Conservation (phyloP, 83 land plant species). For the Diphasiastrum complanatum region DNA sequence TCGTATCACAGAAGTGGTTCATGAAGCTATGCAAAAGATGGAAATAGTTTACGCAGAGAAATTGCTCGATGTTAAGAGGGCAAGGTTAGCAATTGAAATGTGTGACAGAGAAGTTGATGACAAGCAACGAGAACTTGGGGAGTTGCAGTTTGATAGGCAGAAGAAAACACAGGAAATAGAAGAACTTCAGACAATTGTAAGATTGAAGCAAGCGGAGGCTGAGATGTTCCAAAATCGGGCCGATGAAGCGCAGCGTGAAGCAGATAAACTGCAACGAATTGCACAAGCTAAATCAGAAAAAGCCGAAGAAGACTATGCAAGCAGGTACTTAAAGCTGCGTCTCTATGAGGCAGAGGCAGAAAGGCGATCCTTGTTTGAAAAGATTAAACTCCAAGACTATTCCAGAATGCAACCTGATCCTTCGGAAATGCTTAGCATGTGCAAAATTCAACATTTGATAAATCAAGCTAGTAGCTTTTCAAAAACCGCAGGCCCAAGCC, state of each 20-base stretch:
- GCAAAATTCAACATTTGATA: slow-evolving; percentile 12
- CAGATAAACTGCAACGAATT: slow-evolving; percentile 13
- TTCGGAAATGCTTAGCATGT: slow-evolving; percentile 15
- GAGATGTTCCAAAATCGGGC: slow-evolving; percentile 20
- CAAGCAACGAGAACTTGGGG: slow-evolving; percentile 8
- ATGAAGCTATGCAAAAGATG: slow-evolving; percentile 7
- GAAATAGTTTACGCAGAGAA: slow-evolving; percentile 9
- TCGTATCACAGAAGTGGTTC: slow-evolving; percentile 17
- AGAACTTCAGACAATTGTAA: slow-evolving; percentile 13
- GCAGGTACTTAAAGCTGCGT: slow-evolving; percentile 11
- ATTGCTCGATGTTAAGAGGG: slow-evolving; percentile 1
- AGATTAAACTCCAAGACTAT: slow-evolving; percentile 11
- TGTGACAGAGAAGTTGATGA: slow-evolving; percentile 15
- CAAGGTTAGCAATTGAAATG: slow-evolving; percentile 10
- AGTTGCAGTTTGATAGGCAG: slow-evolving; percentile 10
- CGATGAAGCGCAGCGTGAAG: slow-evolving; percentile 11
- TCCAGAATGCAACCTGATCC: slow-evolving; percentile 9
- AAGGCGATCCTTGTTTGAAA: slow-evolving; percentile 10
- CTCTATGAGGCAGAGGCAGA: slow-evolving; percentile 20
- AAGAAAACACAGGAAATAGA: slow-evolving; percentile 15
- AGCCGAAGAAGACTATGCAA: slow-evolving; percentile 14
- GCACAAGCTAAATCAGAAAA: slow-evolving; percentile 14
- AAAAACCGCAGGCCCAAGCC: neutral
- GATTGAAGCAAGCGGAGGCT: slow-evolving; percentile 17
- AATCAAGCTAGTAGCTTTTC: neutral